Percentiles rank a stretch among this genome's conserved stretches.
These are phyloP conservation scores for Sporopachydermia lactativora DNA, from an alignment of 805 yeast genomes.

Conservation along the genomic window DNA sequence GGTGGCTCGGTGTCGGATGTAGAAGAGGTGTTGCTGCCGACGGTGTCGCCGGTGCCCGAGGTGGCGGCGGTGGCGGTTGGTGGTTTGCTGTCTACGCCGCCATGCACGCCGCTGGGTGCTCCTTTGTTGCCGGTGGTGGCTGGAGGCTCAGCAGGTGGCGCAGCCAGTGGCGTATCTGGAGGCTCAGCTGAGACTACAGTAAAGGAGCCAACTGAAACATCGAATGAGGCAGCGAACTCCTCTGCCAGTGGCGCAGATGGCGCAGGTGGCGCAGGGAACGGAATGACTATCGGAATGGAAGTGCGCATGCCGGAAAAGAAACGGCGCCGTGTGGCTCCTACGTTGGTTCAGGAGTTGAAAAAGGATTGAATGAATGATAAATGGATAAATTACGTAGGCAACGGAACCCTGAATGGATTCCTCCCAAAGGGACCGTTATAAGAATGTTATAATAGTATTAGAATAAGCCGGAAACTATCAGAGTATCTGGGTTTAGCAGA, in stretches of 20 bases:
- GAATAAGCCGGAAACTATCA: too few relatives aligned
- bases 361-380: too few relatives aligned
- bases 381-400: conserved; percentile 1
- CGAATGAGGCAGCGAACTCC: conserved; percentile 8
- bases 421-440: conserved; percentile 14
- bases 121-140: conserved; percentile 4
- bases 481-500: too few relatives aligned
- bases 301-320: conserved; percentile 13
- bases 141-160: conserved; percentile 9
- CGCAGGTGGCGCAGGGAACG: conserved; percentile 4
- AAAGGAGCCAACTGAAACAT: conserved; percentile 7
- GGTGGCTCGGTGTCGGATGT: neutral
- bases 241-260: conserved; percentile 3
- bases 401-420: conserved; percentile 6
- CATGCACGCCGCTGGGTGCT: conserved; percentile 6
- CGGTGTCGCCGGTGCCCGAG: conserved; percentile 8
- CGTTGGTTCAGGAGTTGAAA: conserved; percentile 13
- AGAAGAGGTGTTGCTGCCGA: conserved; percentile 5
- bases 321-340: conserved; percentile 25
- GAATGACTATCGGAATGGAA: conserved; percentile 5
- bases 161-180: conserved; percentile 11
- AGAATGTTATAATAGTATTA: too few relatives aligned
- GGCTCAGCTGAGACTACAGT: conserved; percentile 6
- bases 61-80: conserved; percentile 6
- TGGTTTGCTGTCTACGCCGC: conserved; percentile 9